Evolutionary conservation across 73 alveolate species (phyloP), one percentile per base, ranked within the genome.

Genomic region (Diophrys sp.): DNA sequence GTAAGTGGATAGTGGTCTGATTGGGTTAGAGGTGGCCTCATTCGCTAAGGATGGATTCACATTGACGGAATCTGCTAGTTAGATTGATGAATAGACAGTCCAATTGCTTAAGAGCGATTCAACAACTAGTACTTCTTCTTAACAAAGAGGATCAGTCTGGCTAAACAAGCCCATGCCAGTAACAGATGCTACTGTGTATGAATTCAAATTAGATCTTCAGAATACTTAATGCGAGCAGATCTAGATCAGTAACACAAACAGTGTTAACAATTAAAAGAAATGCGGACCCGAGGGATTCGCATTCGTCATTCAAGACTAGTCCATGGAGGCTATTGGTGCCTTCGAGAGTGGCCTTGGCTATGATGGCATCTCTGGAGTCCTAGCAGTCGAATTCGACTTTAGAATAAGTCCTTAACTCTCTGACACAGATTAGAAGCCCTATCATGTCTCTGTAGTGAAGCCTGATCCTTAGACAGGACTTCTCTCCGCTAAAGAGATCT

Each of bases 241-340:
- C n/a, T 14, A 23, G 30, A 62, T 25, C 2, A n/a, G 72, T 14
- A 2, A 62, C 8, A 29, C 31, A 11, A n/a, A 14, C 2, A n/a
- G 23, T 23, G 75, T 68, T 1, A 55, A 68, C 24, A 31, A 68
- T 24, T 31, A 25, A 2, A 31, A 68, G 25, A 25, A 18, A 2
- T 68, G 75, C 24, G 75, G 75, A 2, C 75, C 75, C 5, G 75
- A 68, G 29, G 75, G 75, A 29, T 68, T 68, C 29, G 75, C 75
- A 2, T 68, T 68, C 29, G 75, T 68, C 24, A 2, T 68, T 2
- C 55, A 68, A 55, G 11, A 25, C 18, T 23, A 25, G 25, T 68
- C 75, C 2, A n/a, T 25, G 2, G 11, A 29, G 5, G 25, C 34
- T 25, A 29, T 68, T 28, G 75, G 75, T 2, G 75, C 25, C 26